These are phyloP conservation scores for Fraxinus albicans DNA, from an alignment of 305 asterid species.

Conservation along the genomic window DNA sequence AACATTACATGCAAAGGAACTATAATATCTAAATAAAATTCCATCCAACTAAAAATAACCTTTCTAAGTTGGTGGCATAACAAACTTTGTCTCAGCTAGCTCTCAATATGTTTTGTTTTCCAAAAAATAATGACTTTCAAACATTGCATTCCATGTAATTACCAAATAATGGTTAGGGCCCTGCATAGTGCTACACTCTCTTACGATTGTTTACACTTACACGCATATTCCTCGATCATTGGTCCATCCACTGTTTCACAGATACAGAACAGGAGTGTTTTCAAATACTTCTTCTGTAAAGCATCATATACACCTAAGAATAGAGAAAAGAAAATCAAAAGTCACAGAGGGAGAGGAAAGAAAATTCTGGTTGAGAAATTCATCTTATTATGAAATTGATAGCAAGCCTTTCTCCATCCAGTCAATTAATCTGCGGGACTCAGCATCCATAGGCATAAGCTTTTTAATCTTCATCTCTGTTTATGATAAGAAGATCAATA, in stretches of 20 bases:
- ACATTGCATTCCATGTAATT: neutral
- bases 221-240: slow-evolving; percentile 90
- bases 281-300: slow-evolving; percentile 85
- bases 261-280: slow-evolving; percentile 79
- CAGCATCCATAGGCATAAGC: slow-evolving; percentile 98
- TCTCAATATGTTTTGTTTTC: neutral
- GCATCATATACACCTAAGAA: slow-evolving; percentile 90
- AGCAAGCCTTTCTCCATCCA: slow-evolving; percentile 95
- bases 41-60: neutral
- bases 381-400: neutral
- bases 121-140: neutral
- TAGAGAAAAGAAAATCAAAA: slow-evolving; percentile 22
- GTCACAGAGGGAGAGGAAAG: slow-evolving; percentile 19
- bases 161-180: neutral
- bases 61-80: neutral
- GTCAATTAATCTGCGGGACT: slow-evolving; percentile 90
- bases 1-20: neutral
- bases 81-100: neutral
- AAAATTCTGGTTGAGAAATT: slow-evolving; percentile 3
- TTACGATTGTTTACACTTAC: slow-evolving; percentile 43
- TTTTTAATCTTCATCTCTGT: slow-evolving; percentile 96
- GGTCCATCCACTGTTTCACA: slow-evolving; percentile 84
- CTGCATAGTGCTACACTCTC: neutral
- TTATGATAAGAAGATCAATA: slow-evolving; percentile 22
- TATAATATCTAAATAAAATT: neutral